Evolutionary conservation across 2,329 filamentous ascomycete species (phyloP).

Genomic region (Polychaeton citri): DNA sequence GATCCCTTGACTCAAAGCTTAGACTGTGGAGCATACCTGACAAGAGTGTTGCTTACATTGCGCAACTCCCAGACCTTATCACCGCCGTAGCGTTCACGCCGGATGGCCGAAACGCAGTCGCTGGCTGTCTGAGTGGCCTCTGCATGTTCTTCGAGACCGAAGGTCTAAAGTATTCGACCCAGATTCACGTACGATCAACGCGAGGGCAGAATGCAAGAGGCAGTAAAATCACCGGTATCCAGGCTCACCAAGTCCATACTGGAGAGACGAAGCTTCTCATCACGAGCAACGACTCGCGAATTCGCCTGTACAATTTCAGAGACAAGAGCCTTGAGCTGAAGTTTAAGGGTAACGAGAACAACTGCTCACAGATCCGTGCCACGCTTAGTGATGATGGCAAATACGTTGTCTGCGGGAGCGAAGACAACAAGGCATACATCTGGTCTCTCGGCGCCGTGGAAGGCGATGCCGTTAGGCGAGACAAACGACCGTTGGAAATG

Average conservation of each 20-base stretch:
- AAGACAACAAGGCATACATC: conserved; percentile 79
- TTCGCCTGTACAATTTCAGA: conserved; percentile 76
- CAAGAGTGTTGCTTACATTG: conserved; percentile 76
- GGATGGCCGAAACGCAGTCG: conserved; percentile 79
- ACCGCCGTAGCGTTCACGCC: conserved; percentile 90
- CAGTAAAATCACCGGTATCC: conserved; percentile 93
- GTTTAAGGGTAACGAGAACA: conserved; percentile 82
- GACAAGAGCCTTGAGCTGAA: conserved; percentile 80
- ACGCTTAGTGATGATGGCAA: conserved; percentile 75
- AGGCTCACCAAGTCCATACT: conserved; percentile 47
- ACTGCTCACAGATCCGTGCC: conserved; percentile 79
- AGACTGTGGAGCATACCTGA: conserved; percentile 95
- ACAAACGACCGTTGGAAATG: conserved; percentile 72
- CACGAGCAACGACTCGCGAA: conserved; percentile 86
- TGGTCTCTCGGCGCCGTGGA: conserved; percentile 59
- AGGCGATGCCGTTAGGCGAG: conserved; percentile 44
- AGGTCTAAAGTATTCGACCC: conserved; percentile 66
- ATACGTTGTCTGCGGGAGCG: conserved; percentile 84
- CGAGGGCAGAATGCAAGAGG: conserved; percentile 89
- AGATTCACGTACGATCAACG: conserved; percentile 86
- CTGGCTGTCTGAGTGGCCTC: conserved; percentile 71
- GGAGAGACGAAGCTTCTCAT: conserved; percentile 72
- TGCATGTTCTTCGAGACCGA: conserved; percentile 91
- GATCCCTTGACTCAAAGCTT: conserved; percentile 77
- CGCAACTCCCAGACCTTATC: conserved; percentile 69